Base-by-base conservation (phyloP, 2,329 filamentous ascomycete species). In the Claviceps sp. region DNA sequence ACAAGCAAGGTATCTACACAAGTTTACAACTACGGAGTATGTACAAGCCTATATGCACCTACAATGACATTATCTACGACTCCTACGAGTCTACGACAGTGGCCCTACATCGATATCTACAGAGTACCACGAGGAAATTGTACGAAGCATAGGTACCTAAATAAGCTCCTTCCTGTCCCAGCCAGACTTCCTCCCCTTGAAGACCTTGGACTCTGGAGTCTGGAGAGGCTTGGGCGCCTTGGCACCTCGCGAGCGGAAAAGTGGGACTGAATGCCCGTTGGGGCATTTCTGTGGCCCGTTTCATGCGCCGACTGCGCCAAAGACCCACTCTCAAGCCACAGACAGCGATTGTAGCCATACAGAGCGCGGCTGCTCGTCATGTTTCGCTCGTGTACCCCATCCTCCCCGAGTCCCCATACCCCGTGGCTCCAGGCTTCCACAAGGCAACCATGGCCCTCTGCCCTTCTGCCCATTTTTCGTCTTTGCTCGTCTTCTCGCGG, bases 321-420 rank as follows among this genome's bases (percentile, higher is more conserved):
- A n/a, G 6, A 9, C 23, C 26, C 49, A 29, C 11, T 34, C 8
- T 16, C 22, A 20, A 29, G 48, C 29, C 26, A 40, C 40, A 50
- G 38, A 26, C 39, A 8, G 40, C 42, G 42, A 34, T 20, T 40
- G 45, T 9, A 34, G 29, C 29, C 29, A 34, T 34, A 34, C 29
- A 34, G 29, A 9, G 29, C 9, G 29, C 29, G 29, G 8, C 44
- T 45, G 17, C n/a, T 44, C 37, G 36, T 13, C 29, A 34, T 34
- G 29, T 29, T 49, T 47, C 47, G 22, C 34, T 29, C 43, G 46
- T 53, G 43, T 50, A 47, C 51, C 42, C 43, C 51, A 23, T 46
- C 47, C 29, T 50, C 36, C 51, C n/a, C n/a, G n/a, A n/a, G n/a
- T n/a, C n/a, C 47, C 51, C 34, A 40, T 16, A 40, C 38, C 37